Conservation (phyloP, 2,329 filamentous ascomycete genomes). For the Aspergillus ochraceus region DNA sequence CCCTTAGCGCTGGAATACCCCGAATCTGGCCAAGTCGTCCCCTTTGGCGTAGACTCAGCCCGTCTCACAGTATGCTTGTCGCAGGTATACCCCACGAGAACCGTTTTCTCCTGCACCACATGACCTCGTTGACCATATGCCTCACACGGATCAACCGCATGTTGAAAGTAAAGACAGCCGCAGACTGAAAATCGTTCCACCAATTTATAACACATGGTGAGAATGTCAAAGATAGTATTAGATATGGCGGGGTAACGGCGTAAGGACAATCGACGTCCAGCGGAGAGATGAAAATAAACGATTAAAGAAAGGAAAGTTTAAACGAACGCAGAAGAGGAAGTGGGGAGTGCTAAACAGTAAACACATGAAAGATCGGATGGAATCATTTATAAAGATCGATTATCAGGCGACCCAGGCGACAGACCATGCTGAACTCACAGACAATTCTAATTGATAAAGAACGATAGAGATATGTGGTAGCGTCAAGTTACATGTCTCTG, state of each 20-base stretch:
- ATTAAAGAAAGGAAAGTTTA: slow-evolving; percentile 4
- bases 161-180: slow-evolving; percentile 83
- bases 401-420: slow-evolving; percentile 5
- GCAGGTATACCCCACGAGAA: slow-evolving; percentile 82
- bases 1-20: slow-evolving; percentile 27
- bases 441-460: background rate
- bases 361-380: background rate
- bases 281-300: slow-evolving; percentile 2
- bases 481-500: slow-evolving; percentile 4
- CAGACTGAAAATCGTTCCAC: slow-evolving; percentile 84
- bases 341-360: background rate
- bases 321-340: background rate
- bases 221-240: background rate
- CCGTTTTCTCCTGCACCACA: slow-evolving; percentile 68
- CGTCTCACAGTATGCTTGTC: slow-evolving; percentile 47
- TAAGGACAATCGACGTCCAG: slow-evolving; percentile 1
- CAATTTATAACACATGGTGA: slow-evolving; percentile 81
- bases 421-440: slow-evolving; percentile 5
- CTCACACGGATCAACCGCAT: slow-evolving; percentile 79
- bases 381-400: slow-evolving; percentile 8
- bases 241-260: background rate
- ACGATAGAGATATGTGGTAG: background rate
- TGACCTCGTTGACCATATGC: slow-evolving; percentile 75
- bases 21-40: slow-evolving; percentile 23
- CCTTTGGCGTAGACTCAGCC: background rate